A percentile compares a stretch with the other conserved stretches of the same genome.
Evolutionary conservation across 768 basidiomycete genomes (phyloP).

Genomic region (Erythrobasidium yunnanense): DNA sequence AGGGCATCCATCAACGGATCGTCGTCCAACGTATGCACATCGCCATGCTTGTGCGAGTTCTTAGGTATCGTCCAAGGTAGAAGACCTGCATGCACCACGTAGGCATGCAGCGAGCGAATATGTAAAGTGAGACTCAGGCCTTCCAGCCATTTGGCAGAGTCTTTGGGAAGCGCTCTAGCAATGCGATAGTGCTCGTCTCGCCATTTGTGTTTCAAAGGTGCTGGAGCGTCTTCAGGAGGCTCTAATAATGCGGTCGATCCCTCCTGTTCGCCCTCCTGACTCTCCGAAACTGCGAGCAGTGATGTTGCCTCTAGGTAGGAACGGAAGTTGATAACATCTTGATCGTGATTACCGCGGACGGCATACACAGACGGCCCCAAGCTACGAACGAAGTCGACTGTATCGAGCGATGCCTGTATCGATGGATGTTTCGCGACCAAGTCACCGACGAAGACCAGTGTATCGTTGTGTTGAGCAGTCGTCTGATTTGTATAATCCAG

Average conservation of each 20-base stretch:
- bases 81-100: conserved; percentile 29
- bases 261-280: too few species aligned
- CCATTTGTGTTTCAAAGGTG: conserved; percentile 54
- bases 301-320: conserved; percentile 59
- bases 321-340: conserved; percentile 77
- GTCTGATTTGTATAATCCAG: conserved; percentile 51
- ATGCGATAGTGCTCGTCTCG: conserved; percentile 65
- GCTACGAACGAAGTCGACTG: conserved; percentile 57
- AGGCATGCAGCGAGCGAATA: conserved; percentile 24
- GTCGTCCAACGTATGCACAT: conserved; percentile 65
- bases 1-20: conserved; percentile 62
- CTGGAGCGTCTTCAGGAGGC: conserved; percentile 47
- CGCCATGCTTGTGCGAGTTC: conserved; percentile 61
- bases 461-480: conserved; percentile 47
- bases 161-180: conserved; percentile 44
- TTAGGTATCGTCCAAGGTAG: conserved; percentile 38
- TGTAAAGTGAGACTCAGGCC: conserved; percentile 20
- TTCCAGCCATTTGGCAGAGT: conserved; percentile 1
- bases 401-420: conserved; percentile 50
- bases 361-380: conserved; percentile 57
- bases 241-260: conserved; percentile 38
- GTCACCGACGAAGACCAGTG: conserved; percentile 73
- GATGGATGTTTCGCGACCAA: conserved; percentile 60
- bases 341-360: conserved; percentile 90
- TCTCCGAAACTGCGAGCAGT: too few species aligned